Base-by-base conservation (phyloP, 768 basidiomycete species). In the Serendipita sp. region DNA sequence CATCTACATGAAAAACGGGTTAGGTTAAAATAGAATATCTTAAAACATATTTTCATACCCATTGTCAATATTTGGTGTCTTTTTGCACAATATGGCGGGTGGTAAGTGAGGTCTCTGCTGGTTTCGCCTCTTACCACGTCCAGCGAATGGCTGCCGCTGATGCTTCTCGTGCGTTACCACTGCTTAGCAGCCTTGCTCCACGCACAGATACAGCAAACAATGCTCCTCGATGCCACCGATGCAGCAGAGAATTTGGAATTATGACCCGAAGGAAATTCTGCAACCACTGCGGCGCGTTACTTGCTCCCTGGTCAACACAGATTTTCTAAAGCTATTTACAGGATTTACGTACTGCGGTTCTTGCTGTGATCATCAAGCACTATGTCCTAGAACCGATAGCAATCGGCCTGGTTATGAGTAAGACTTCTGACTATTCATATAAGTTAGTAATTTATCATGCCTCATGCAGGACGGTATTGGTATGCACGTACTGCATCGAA, bases 401-500 rank as follows among this genome's bases (percentile, higher is more conserved):
- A 27, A 60, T 60, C 50, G 64, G 18, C 71, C 76, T 11, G 88
- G 88, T 3, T 85, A 89, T 71, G 85, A 87, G 69, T 69, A 60
- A 60, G 55, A n/a, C 55, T n/a, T n/a, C 27, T 23, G 27, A 8
- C 36, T 11, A n/a, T 60, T 4, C 29, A n/a, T 60, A n/a, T 52
- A 10, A 8, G 4, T n/a, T n/a, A n/a, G 27, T 11, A 34, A 60
- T 34, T 60, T 10, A 60, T 60, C 55, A 29, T 8, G 13, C 10
- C 16, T 34, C 33, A 3, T 37, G 16, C 29, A 60, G 55, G 36
- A 60, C 75, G 5, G 79, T 81, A 66, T 73, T 77, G 31, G 88
- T 91, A 37, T 91, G 88, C 69, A 84, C 76, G 0, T 87, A 76
- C 70, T 91, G 88, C 72, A 83, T 88, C 62, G 87, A 89, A 63